phyloP scores from a whole-genome alignment of 179 eudicot species.

The Silene noctiflora region DNA sequence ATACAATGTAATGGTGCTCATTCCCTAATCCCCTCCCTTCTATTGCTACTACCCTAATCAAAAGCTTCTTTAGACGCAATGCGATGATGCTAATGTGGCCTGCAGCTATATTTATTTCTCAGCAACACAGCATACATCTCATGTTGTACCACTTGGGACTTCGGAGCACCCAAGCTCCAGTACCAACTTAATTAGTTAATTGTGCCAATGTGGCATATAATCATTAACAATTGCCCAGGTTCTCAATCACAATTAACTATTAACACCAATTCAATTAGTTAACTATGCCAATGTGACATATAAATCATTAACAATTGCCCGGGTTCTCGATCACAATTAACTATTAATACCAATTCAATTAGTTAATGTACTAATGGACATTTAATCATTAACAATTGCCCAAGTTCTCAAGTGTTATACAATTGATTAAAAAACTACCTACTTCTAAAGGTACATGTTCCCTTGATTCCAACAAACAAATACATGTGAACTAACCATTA shows the following conservation, averaged over 20 bases:
- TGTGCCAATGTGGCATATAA: neutral
- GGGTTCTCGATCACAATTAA: neutral
- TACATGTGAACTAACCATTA: neutral
- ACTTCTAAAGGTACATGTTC: slow-evolving; percentile 2
- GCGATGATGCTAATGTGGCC: neutral
- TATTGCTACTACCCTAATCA: neutral
- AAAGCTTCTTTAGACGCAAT: neutral
- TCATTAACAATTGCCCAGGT: slow-evolving; percentile 5
- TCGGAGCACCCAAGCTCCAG: neutral
- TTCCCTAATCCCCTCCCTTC: neutral
- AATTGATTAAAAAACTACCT: neutral
- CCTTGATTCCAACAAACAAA: slow-evolving; percentile 17
- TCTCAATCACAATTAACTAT: neutral
- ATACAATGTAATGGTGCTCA: neutral
- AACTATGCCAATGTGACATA: neutral
- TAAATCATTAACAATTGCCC: slow-evolving; percentile 4
- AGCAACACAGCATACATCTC: neutral
- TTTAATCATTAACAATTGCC: slow-evolving; percentile 2
- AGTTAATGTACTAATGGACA: neutral
- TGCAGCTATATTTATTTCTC: neutral
- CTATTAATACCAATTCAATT: neutral
- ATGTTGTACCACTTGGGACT: neutral
- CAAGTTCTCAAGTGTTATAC: neutral
- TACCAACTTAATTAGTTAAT: neutral
- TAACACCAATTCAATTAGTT: neutral